These are phyloP conservation scores for Earliella scabrosa DNA, from an alignment of 1,284 basidiomycete species.

Conservation along the genomic window DNA sequence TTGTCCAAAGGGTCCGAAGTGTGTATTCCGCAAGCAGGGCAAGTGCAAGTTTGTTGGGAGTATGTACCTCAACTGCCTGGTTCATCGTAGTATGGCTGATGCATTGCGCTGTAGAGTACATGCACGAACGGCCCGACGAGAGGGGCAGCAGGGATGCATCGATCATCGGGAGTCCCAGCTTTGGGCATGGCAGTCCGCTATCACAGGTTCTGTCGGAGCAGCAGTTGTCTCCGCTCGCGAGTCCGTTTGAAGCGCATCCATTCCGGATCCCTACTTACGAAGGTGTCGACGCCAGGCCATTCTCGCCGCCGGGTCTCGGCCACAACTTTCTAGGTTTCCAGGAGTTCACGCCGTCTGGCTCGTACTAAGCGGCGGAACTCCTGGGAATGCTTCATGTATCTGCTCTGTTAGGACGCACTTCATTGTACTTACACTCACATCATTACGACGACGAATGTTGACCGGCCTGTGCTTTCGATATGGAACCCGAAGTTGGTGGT, in stretches of 20 bases:
- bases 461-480: no score
- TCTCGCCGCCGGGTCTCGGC: slow-evolving; percentile 18
- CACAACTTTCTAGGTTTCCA: slow-evolving; percentile 23
- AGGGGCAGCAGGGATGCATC: slow-evolving; percentile 7
- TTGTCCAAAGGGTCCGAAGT: slow-evolving; percentile 40
- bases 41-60: slow-evolving; percentile 42
- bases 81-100: background rate
- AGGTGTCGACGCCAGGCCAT: slow-evolving; percentile 22
- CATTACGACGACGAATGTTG: no score
- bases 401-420: no score
- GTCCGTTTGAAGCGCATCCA: slow-evolving; percentile 12
- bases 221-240: slow-evolving; percentile 20
- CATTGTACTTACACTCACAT: no score
- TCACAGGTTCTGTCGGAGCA: slow-evolving; percentile 7
- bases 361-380: no score
- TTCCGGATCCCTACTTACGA: slow-evolving; percentile 24
- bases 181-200: slow-evolving; percentile 9
- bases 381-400: no score
- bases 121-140: slow-evolving; percentile 20
- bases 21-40: slow-evolving; percentile 35
- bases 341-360: slow-evolving; percentile 14
- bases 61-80: slow-evolving; percentile 23
- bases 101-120: slow-evolving; percentile 15
- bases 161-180: slow-evolving; percentile 8
- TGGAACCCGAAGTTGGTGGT: no score